Base-by-base conservation (phyloP, 352 stramenopile species). In the Elongisporangium undulatum region DNA sequence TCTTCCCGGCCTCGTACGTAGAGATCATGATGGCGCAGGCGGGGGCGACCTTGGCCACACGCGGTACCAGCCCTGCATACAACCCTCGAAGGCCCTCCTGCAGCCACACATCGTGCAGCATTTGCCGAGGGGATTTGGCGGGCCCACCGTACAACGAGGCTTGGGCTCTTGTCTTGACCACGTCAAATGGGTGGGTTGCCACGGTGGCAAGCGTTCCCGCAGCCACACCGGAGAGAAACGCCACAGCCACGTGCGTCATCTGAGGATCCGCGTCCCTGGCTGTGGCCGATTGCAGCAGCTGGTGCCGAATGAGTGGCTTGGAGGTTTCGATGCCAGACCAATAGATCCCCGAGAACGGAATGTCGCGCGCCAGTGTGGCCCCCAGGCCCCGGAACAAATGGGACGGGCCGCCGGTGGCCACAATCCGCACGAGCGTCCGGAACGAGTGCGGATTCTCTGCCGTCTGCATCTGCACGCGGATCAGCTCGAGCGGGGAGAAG, bases 341-440 rank as follows among this genome's bases (percentile, higher is more conserved):
- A 67, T 99, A 99, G 49, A 98, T 79, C 2, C 85, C 90, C 5
- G 79, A 95, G 72, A 98, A 98, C 16, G 96, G 94, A n/a, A 98
- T 92, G 67, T 98, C 95, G 29, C 95, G 79, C 20, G 87, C 91
- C 9, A 99, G 74, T 19, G 92, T 98, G 20, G 95, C 87, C 6
- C 73, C 80, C 5, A 98, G 71, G 2, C 96, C 94, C 3, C 75
- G 73, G 56, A 77, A 92, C 17, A 88, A 56, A 26, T 77, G 63
- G 1, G 75, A 67, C 29, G 69, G 45, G 1, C 79, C 79, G 17
- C 75, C 79, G 13, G 69, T 61, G 16, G 80, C 69, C 3, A 77
- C 75, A 48, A 64, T 64, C 8, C 63, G 64, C 15, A 72, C 52
- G 58, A 89, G 79, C 23, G 73, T 67, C 16, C 58, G 1, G 62